Conservation (phyloP, 202 grass and related monocot species). For the Miscanthus sacchariflorus region DNA sequence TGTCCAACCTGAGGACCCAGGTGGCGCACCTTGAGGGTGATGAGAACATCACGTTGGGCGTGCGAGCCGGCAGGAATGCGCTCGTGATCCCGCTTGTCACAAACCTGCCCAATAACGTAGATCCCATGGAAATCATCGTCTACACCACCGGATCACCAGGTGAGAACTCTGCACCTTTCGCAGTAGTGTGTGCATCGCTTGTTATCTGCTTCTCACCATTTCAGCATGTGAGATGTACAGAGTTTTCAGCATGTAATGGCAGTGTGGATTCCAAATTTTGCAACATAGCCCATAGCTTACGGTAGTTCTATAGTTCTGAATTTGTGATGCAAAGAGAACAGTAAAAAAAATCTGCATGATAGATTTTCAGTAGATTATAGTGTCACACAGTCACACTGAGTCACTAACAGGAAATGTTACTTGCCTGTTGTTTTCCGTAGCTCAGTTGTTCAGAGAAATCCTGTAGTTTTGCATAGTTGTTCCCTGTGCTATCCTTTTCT, state of each 20-base stretch:
- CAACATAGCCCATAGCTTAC: not conserved
- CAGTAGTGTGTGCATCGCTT: not conserved
- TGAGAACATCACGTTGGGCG: not conserved
- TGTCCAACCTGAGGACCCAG: not conserved
- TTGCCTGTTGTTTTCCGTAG: not conserved
- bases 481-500: not conserved
- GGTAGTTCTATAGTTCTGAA: not conserved
- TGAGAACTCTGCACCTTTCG: not conserved
- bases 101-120: not conserved
- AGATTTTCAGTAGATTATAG: not conserved
- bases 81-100: not conserved
- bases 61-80: not conserved
- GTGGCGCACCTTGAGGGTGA: not conserved
- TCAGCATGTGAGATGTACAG: not conserved
- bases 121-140: not conserved
- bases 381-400: not conserved
- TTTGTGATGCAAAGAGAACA: not conserved
- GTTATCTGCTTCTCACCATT: not conserved
- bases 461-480: not conserved
- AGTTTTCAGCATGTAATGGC: not conserved
- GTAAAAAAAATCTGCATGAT: not conserved
- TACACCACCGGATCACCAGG: not conserved
- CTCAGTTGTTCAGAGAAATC: not conserved
- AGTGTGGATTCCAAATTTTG: not conserved
- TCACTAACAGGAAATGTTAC: not conserved